Base-by-base conservation (phyloP, 352 stramenopile species). In the Pythium plurisporium region DNA sequence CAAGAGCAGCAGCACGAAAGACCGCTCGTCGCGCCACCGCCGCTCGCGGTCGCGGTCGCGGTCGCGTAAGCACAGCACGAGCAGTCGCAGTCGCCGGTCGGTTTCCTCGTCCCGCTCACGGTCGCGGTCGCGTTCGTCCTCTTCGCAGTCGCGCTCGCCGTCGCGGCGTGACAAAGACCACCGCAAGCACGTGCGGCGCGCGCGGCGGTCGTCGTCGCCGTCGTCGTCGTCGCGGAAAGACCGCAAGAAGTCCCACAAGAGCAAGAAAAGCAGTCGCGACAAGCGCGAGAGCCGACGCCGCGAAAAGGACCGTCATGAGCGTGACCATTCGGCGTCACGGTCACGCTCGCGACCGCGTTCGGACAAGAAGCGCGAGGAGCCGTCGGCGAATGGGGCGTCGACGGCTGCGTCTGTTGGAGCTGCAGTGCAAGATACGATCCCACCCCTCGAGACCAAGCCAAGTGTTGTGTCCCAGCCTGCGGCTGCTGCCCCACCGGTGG, bases 261-360 rank as follows among this genome's bases (percentile, higher is more conserved):
- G 43, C 34, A 55, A 57, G 22, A 55, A 56, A 31, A 59, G 25
- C 25, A 42, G 19, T 15, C 23, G 22, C 36, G 56, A 47, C 37
- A 51, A 63, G 25, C 41, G 42, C 43, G 44, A 44, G 46, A 47
- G 29, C 12, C 43, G 47, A 5, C 52, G 40, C 30, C 52, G 42
- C 31, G 27, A 51, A 15, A 45, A 30, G 33, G 33, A 45, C 17
- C 42, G 38, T n/a, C n/a, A n/a, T 33, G 42, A 54, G 3, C 23
- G 53, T 22, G 29, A 59, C 6, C 40, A 49, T n/a, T 60, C 49
- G 5, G 20, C 14, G 20, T 57, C 56, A 20, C 56, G 73, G 47
- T 83, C 70, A 49, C 68, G 72, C 14, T 83, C 72, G 34, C 26
- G 29, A 10, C 20, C 25, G 22, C 45, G 29, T 23, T 47, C 47